Percentiles rank a stretch among this genome's conserved stretches.
Conservation (phyloP, 345 rosid genomes). For the Ceriops decandra region DNA sequence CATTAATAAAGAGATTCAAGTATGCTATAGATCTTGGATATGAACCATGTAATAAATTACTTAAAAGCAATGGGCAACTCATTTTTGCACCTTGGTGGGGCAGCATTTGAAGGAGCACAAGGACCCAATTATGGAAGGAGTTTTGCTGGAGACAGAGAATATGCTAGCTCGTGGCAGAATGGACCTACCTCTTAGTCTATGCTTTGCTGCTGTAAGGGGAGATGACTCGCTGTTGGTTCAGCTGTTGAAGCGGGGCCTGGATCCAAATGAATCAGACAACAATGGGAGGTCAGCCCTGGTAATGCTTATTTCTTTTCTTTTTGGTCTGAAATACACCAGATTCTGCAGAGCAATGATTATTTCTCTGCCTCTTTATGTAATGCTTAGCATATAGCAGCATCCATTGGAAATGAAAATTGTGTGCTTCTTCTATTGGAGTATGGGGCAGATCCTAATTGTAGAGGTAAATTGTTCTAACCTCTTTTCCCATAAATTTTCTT, state of each 20-base stretch:
- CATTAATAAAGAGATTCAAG: no score
- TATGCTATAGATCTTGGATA: no score
- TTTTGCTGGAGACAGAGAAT: slow-evolving; percentile 64
- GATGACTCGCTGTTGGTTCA: slow-evolving; percentile 24
- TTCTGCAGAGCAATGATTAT: neutral
- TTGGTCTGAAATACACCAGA: neutral
- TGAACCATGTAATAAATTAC: no score
- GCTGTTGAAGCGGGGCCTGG: slow-evolving; percentile 26
- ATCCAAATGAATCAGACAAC: slow-evolving; percentile 33
- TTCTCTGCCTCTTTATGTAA: slow-evolving; percentile 2
- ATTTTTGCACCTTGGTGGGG: neutral
- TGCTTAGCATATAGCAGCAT: slow-evolving; percentile 78
- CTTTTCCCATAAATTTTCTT: neutral
- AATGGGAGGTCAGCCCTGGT: slow-evolving; percentile 28
- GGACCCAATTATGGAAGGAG: slow-evolving; percentile 65
- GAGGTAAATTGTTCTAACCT: slow-evolving; percentile 42
- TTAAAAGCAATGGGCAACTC: no score
- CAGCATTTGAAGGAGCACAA: slow-evolving; percentile 63
- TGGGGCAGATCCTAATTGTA: slow-evolving; percentile 60
- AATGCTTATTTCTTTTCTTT: neutral
- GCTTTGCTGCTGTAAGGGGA: slow-evolving; percentile 30
- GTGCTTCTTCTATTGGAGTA: slow-evolving; percentile 64
- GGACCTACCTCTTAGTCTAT: slow-evolving; percentile 75
- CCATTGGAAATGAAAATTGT: slow-evolving; percentile 70
- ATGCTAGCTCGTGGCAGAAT: slow-evolving; percentile 71